Evolutionary conservation across 2,329 filamentous ascomycete species (phyloP).

Genomic region (Cladosporium sp.): DNA sequence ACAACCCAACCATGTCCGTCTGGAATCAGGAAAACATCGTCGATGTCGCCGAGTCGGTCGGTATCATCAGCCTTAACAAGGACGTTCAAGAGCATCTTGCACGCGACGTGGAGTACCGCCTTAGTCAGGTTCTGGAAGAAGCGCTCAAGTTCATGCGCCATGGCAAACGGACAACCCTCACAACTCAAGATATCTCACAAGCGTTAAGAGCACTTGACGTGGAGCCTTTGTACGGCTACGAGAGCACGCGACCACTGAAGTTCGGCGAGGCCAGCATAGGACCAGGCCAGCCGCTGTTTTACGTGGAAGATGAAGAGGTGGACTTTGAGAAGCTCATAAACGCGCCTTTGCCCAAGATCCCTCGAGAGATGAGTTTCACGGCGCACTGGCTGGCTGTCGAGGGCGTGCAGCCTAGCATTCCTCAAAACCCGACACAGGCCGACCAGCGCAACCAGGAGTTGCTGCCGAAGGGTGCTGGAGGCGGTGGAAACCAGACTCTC

Average conservation of each 20-base stretch:
- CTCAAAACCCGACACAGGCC: slow-evolving; percentile 76
- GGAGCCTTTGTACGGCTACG: slow-evolving; percentile 94
- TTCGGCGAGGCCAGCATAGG: slow-evolving; percentile 94
- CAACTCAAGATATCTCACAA: slow-evolving; percentile 82
- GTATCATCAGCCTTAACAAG: slow-evolving; percentile 74
- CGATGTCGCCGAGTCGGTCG: slow-evolving; percentile 94
- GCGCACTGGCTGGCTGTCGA: slow-evolving; percentile 98
- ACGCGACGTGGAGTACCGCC: slow-evolving; percentile 91
- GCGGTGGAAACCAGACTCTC: slow-evolving; percentile 79
- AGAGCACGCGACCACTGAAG: slow-evolving; percentile 79
- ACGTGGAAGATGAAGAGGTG: slow-evolving; percentile 96
- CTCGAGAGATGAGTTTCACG: slow-evolving; percentile 86
- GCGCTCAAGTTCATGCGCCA: slow-evolving; percentile 95
- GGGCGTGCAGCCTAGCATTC: slow-evolving; percentile 92
- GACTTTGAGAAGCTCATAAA: slow-evolving; percentile 99
- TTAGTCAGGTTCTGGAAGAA: slow-evolving; percentile 90
- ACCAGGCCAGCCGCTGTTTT: slow-evolving; percentile 90
- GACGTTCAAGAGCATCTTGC: slow-evolving; percentile 84
- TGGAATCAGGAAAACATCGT: slow-evolving; percentile 97
- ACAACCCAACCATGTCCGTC: slow-evolving; percentile 52
- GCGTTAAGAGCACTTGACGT: slow-evolving; percentile 84
- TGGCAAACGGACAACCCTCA: slow-evolving; percentile 77
- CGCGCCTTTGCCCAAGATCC: slow-evolving; percentile 88
- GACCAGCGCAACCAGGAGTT: slow-evolving; percentile 82
- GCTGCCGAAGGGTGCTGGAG: slow-evolving; percentile 75